phyloP scores from a whole-genome alignment of 352 stramenopile species.

The Pythium dissimile region DNA sequence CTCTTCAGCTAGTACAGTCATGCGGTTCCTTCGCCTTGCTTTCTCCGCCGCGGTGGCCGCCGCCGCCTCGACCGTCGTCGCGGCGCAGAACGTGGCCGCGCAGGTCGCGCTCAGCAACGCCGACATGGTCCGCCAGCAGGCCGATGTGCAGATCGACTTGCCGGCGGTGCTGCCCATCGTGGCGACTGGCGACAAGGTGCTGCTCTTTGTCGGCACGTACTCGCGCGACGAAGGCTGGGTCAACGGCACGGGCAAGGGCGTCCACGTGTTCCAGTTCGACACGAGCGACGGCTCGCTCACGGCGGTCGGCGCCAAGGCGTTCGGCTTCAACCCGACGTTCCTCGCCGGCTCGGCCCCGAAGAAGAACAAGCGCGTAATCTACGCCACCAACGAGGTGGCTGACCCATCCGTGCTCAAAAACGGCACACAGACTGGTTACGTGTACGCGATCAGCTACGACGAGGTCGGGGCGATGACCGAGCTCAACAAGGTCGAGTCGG shows the following conservation, averaged over 20 bases:
- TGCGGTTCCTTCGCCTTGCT: background rate
- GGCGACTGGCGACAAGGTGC: conserved; percentile 10
- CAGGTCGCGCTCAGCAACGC: background rate
- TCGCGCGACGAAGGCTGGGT: conserved; percentile 67
- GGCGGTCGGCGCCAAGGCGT: conserved; percentile 28
- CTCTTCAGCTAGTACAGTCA: no score
- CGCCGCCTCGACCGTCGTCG: background rate
- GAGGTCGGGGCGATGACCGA: conserved; percentile 34
- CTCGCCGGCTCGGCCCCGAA: conserved; percentile 18
- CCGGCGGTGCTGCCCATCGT: background rate
- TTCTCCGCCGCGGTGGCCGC: conserved; percentile 1
- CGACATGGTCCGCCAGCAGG: background rate
- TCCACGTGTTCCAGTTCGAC: conserved; percentile 57
- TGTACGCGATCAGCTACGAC: conserved; percentile 41
- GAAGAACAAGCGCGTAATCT: conserved; percentile 25
- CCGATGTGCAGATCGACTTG: background rate
- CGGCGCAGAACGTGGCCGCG: background rate
- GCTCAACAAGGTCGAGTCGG: conserved; percentile 48
- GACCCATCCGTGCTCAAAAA: conserved; percentile 27
- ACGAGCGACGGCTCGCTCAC: conserved; percentile 38
- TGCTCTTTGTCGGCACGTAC: conserved; percentile 58
- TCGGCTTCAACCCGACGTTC: conserved; percentile 43
- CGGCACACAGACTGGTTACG: conserved; percentile 39
- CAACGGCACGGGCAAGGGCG: conserved; percentile 59
- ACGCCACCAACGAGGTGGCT: conserved; percentile 53